phyloP scores from a whole-genome alignment of 2,329 filamentous ascomycete species.

The Magnaporthales sp. region DNA sequence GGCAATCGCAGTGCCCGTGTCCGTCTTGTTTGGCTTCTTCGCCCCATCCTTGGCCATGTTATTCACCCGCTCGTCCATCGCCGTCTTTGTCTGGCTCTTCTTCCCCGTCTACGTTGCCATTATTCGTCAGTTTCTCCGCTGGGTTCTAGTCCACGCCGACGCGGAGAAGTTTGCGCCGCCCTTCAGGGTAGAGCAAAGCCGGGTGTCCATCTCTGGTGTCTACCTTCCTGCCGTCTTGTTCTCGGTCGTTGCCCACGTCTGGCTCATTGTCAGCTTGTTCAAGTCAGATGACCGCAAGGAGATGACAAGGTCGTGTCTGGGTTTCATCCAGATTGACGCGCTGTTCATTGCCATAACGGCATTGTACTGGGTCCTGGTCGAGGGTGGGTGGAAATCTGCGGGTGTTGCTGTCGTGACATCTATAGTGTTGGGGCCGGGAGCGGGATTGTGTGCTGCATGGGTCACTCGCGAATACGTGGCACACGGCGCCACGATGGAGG shows the following conservation, averaged over 20 bases:
- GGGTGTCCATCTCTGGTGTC: conserved; percentile 26
- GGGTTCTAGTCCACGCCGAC: conserved; percentile 8
- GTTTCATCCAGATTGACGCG: conserved; percentile 37
- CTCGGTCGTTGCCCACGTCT: conserved; percentile 32
- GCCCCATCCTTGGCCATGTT: conserved; percentile 38
- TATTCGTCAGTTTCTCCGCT: conserved; percentile 28
- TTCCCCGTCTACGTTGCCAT: conserved; percentile 41
- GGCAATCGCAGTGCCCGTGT: conserved; percentile 45
- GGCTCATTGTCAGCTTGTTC: conserved; percentile 14
- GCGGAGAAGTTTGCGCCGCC: conserved; percentile 15
- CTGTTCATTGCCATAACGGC: conserved; percentile 37
- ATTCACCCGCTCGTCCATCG: conserved; percentile 23
- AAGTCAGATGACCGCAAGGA: conserved; percentile 36
- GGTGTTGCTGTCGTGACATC: conserved; percentile 17
- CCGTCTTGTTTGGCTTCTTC: conserved; percentile 37
- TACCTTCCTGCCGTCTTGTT: conserved; percentile 35
- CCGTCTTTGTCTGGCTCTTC: conserved; percentile 39
- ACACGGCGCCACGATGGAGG: neutral
- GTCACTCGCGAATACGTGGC: conserved; percentile 18
- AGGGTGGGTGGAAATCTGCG: conserved; percentile 33
- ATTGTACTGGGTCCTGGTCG: conserved; percentile 44
- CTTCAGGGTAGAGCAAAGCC: conserved; percentile 34
- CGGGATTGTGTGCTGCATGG: conserved; percentile 25
- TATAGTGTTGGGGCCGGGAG: conserved; percentile 24
- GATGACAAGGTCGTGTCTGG: conserved; percentile 37